These are phyloP conservation scores for Vigna reflexopilosa DNA, from an alignment of 306 rosid genomes.

Conservation along the genomic window DNA sequence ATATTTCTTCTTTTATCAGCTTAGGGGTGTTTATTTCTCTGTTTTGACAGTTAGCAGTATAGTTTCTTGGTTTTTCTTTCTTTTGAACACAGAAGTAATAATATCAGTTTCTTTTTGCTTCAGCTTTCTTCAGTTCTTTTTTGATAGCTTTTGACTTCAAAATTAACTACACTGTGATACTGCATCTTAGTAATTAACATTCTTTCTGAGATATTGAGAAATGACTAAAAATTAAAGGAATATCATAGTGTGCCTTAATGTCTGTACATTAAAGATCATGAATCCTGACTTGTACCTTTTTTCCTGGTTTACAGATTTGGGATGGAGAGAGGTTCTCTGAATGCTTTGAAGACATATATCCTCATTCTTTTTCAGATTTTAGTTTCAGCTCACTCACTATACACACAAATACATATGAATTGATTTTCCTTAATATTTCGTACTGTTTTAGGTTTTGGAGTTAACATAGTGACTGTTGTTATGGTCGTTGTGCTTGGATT, in stretches of 20 bases:
- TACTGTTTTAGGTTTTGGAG: slow-evolving; percentile 77
- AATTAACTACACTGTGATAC: slow-evolving; percentile 3
- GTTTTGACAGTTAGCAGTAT: no score
- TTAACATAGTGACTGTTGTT: slow-evolving; percentile 65
- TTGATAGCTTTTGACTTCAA: background rate
- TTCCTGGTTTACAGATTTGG: slow-evolving; percentile 76
- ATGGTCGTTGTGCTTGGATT: slow-evolving; percentile 61
- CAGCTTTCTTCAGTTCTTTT: no score
- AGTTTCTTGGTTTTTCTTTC: no score
- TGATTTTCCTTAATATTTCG: slow-evolving; percentile 61
- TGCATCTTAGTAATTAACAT: background rate
- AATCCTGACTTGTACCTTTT: background rate
- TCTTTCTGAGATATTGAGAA: background rate
- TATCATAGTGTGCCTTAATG: background rate
- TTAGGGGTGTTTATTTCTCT: no score
- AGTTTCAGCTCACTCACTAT: slow-evolving; percentile 27
- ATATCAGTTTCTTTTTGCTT: no score
- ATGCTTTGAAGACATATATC: slow-evolving; percentile 87
- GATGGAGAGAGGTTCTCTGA: slow-evolving; percentile 65
- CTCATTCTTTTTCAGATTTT: slow-evolving; percentile 48
- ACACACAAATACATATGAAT: background rate
- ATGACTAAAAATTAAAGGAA: background rate
- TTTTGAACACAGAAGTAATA: no score
- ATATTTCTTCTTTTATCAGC: no score
- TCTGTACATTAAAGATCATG: slow-evolving; percentile 13